Conservation (phyloP, 2,329 filamentous ascomycete species). For the Aspergillus calidoustus region DNA sequence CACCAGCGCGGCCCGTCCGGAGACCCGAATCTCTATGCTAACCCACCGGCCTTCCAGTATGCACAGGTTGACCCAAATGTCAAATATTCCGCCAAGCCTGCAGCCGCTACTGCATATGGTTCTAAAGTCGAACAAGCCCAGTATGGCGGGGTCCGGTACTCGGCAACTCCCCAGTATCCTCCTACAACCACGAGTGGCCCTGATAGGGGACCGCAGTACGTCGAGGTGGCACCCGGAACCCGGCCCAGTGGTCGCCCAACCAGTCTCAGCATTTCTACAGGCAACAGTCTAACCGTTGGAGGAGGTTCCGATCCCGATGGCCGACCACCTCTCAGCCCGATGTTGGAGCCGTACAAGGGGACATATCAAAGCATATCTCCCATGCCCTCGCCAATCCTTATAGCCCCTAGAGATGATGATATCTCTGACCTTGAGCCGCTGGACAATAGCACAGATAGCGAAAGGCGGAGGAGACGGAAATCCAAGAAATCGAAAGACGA, state of each 20-base stretch:
- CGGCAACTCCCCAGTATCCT: slow-evolving; percentile 25
- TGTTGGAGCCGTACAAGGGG: slow-evolving; percentile 89
- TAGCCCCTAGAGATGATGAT: slow-evolving; percentile 61
- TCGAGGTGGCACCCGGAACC: slow-evolving; percentile 40
- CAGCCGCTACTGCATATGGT: slow-evolving; percentile 28
- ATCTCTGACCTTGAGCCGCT: slow-evolving; percentile 56
- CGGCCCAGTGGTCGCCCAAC: slow-evolving; percentile 32
- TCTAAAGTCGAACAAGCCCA: slow-evolving; percentile 23
- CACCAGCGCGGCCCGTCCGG: slow-evolving; percentile 40
- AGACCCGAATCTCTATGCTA: slow-evolving; percentile 36
- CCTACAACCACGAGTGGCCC: slow-evolving; percentile 29
- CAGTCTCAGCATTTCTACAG: slow-evolving; percentile 45
- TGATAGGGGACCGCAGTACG: slow-evolving; percentile 35
- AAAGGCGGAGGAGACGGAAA: slow-evolving; percentile 32
- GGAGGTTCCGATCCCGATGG: slow-evolving; percentile 42
- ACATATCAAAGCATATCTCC: slow-evolving; percentile 94
- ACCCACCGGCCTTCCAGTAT: slow-evolving; percentile 43
- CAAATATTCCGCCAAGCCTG: slow-evolving; percentile 42
- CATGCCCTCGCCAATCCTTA: slow-evolving; percentile 79
- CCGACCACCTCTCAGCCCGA: slow-evolving; percentile 73
- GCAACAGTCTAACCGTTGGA: slow-evolving; percentile 43
- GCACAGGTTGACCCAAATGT: slow-evolving; percentile 45
- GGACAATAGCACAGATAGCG: slow-evolving; percentile 36
- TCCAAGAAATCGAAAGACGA: slow-evolving; percentile 36
- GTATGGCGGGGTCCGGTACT: slow-evolving; percentile 19